Conservation (phyloP, 1,284 basidiomycete species). For the Papiliotrema fonsecae region DNA sequence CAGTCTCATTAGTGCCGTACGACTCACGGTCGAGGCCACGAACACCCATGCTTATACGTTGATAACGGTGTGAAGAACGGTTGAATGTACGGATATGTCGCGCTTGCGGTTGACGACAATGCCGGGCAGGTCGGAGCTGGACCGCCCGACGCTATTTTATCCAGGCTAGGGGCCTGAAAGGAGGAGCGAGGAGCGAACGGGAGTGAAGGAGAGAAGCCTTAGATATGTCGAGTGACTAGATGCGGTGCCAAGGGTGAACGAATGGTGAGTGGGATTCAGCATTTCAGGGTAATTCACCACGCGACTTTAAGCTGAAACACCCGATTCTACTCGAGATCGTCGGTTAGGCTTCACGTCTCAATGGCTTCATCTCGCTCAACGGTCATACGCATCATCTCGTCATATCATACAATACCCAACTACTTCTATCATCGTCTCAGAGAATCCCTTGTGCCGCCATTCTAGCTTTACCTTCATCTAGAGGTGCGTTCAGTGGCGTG, state of each 20-base stretch:
- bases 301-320: not conserved
- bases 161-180: no score
- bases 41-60: not conserved
- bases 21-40: slow-evolving; percentile 40
- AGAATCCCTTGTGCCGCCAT: slow-evolving; percentile 20
- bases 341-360: not conserved
- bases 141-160: no score
- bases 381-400: not conserved
- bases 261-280: no score
- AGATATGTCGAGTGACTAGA: no score
- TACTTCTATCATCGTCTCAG: not conserved
- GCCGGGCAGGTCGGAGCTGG: no score
- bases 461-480: slow-evolving; percentile 16
- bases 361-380: no score
- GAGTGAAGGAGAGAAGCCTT: no score
- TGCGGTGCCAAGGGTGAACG: no score
- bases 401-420: not conserved
- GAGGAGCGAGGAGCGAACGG: no score
- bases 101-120: no score
- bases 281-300: no score
- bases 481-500: slow-evolving; percentile 18
- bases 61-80: not conserved
- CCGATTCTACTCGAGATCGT: not conserved
- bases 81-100: not conserved
- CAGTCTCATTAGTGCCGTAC: not conserved